phyloP scores from a whole-genome alignment of 805 yeast genomes.

The Candida wancherniae region DNA sequence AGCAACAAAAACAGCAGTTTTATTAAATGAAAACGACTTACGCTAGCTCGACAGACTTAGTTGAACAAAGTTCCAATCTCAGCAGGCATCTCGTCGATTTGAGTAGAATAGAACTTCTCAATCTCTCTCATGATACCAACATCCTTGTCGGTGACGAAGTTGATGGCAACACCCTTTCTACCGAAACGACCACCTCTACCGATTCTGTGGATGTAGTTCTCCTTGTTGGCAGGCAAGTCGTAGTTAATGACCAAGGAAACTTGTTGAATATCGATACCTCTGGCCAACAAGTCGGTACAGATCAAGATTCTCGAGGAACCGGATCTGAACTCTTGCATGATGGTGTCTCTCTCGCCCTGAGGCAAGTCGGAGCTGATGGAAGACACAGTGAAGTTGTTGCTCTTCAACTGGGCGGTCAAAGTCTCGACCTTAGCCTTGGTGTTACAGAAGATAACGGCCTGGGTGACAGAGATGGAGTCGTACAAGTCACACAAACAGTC shows the following conservation, averaged over 20 bases:
- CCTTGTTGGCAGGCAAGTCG: conserved; percentile 85
- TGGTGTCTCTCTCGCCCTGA: conserved; percentile 87
- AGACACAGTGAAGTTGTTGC: conserved; percentile 82
- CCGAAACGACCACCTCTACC: conserved; percentile 99
- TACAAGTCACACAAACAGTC: conserved; percentile 92
- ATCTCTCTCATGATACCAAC: conserved; percentile 71
- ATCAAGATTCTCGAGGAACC: conserved; percentile 92
- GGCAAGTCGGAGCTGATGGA: conserved; percentile 96
- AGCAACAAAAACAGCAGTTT: conserved; percentile 1
- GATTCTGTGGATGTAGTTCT: conserved; percentile 94
- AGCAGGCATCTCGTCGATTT: conserved; percentile 91
- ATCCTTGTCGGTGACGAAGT: conserved; percentile 83
- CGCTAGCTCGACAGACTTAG: conserved; percentile 21
- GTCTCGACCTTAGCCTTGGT: conserved; percentile 91
- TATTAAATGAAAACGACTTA: too few species aligned
- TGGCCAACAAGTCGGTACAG: conserved; percentile 77
- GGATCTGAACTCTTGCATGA: conserved; percentile 93
- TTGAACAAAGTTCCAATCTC: conserved; percentile 50
- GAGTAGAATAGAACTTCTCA: conserved; percentile 84
- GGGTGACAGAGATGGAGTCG: conserved; percentile 93
- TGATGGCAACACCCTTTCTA: conserved; percentile 96
- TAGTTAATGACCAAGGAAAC: conserved; percentile 92
- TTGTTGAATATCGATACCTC: conserved; percentile 91
- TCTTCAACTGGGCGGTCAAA: conserved; percentile 69
- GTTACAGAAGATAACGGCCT: conserved; percentile 97